phyloP scores from a whole-genome alignment of 805 yeast genomes.

The Pichia thaimueangensis region DNA sequence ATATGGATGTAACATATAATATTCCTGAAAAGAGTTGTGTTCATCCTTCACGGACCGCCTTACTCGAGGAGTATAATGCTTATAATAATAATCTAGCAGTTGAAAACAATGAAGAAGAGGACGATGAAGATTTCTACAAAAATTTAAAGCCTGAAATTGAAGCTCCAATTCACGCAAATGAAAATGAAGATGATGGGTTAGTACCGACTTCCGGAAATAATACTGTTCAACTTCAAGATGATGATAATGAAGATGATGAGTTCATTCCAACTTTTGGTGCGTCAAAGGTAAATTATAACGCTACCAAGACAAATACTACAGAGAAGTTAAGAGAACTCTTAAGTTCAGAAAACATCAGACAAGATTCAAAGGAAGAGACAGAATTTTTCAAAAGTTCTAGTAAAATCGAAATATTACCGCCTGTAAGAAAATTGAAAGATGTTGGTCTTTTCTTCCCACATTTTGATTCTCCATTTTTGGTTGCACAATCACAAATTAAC shows the following conservation, averaged over 20 bases:
- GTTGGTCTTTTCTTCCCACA: constrained; percentile 76
- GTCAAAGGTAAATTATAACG: neutral
- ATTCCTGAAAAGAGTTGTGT: constrained; percentile 22
- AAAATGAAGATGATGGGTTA: constrained; percentile 30
- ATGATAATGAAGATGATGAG: constrained; percentile 33
- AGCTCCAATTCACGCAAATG: constrained; percentile 11
- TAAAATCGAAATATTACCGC: neutral
- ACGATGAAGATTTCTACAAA: constrained; percentile 20
- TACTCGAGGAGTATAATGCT: constrained; percentile 23
- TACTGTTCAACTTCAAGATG: constrained; percentile 1
- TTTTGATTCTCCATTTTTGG: constrained; percentile 76
- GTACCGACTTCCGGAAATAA: constrained; percentile 46
- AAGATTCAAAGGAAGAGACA: no score
- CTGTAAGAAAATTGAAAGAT: constrained; percentile 35
- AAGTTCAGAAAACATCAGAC: constrained; percentile 31
- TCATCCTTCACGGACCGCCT: constrained; percentile 15
- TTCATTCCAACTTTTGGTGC: constrained; percentile 50
- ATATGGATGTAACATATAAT: constrained; percentile 22
- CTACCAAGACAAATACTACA: constrained; percentile 35
- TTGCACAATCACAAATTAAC: constrained; percentile 74
- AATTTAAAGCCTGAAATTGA: constrained; percentile 19
- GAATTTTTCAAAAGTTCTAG: no score
- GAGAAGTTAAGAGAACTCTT: constrained; percentile 59
- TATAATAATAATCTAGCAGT: constrained; percentile 5
- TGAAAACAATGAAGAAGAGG: constrained; percentile 12